Evolutionary conservation across 2,329 filamentous ascomycete genomes (phyloP).

Genomic region (Verticillium tricorpus): DNA sequence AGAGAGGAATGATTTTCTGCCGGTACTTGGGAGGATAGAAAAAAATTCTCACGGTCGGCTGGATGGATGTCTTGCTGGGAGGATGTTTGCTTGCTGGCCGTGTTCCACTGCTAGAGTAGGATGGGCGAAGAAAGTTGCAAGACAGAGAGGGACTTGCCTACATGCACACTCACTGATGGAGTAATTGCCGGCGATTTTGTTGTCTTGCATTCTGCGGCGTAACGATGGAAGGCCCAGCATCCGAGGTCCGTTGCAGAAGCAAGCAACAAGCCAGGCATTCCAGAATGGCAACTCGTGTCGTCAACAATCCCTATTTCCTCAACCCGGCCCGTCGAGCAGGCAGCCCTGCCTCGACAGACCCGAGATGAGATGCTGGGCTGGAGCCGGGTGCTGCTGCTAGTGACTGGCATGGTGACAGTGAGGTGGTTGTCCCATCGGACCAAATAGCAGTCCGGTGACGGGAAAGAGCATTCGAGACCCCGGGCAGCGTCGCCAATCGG

Average conservation of each 20-base stretch:
- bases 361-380: too few species aligned
- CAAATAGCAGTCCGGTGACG: neutral
- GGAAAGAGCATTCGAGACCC: neutral
- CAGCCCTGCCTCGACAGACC: too few species aligned
- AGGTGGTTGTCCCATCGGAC: neutral
- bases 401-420: neutral
- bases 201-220: neutral
- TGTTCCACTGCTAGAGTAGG: neutral
- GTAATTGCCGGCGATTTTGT: neutral
- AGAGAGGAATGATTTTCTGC: neutral
- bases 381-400: neutral
- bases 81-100: neutral
- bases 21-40: too few species aligned
- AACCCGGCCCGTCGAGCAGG: too few species aligned
- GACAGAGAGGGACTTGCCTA: neutral
- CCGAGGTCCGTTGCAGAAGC: neutral
- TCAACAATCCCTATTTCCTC: too few species aligned
- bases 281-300: neutral
- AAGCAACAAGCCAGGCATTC: neutral
- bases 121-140: neutral
- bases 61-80: neutral
- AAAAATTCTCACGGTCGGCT: neutral
- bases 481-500: neutral
- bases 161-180: neutral
- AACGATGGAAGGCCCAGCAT: neutral